A percentile compares a stretch with the other conserved stretches of the same genome.
phyloP scores from a whole-genome alignment of 345 rosid genomes.

The Geranium rotundifolium region DNA sequence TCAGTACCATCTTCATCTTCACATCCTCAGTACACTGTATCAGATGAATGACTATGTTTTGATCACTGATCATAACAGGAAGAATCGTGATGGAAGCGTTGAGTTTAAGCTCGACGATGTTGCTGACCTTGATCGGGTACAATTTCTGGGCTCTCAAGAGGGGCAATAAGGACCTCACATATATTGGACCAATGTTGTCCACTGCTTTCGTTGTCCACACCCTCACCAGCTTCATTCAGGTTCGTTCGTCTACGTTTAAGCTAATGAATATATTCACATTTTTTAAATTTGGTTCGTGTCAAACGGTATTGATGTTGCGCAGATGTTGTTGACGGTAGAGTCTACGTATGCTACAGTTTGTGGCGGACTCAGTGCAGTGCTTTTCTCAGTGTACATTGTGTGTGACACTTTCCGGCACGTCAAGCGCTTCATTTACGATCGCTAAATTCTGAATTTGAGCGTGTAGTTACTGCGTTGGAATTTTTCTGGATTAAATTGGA shows the following conservation, averaged over 20 bases:
- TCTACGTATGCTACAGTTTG: slow-evolving; percentile 60
- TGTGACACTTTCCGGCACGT: slow-evolving; percentile 73
- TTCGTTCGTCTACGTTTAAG: slow-evolving; percentile 10
- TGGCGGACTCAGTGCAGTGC: slow-evolving; percentile 70
- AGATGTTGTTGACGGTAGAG: slow-evolving; percentile 86
- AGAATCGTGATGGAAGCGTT: slow-evolving; percentile 85
- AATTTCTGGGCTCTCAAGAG: slow-evolving; percentile 97
- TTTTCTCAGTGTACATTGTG: slow-evolving; percentile 84
- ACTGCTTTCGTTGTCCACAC: slow-evolving; percentile 66
- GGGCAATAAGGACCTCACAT: slow-evolving; percentile 77
- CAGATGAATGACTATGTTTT: too few species aligned
- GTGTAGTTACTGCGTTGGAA: too few species aligned
- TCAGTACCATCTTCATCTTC: slow-evolving; percentile 10
- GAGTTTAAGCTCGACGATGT: slow-evolving; percentile 74
- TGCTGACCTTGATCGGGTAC: slow-evolving; percentile 66
- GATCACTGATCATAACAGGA: slow-evolving; percentile 30
- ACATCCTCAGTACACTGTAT: slow-evolving; percentile 4
- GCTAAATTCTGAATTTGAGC: too few species aligned
- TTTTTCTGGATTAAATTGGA: too few species aligned
- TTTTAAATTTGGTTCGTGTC: too few species aligned
- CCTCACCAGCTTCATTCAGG: slow-evolving; percentile 82
- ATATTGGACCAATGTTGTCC: slow-evolving; percentile 80
- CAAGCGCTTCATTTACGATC: slow-evolving; percentile 82
- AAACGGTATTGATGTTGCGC: slow-evolving; percentile 3
- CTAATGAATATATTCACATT: neutral